Percentiles rank a stretch among this genome's conserved stretches.
Evolutionary conservation across 2,329 filamentous ascomycete genomes (phyloP).

Genomic region (Plenodomus tracheiphilus): DNA sequence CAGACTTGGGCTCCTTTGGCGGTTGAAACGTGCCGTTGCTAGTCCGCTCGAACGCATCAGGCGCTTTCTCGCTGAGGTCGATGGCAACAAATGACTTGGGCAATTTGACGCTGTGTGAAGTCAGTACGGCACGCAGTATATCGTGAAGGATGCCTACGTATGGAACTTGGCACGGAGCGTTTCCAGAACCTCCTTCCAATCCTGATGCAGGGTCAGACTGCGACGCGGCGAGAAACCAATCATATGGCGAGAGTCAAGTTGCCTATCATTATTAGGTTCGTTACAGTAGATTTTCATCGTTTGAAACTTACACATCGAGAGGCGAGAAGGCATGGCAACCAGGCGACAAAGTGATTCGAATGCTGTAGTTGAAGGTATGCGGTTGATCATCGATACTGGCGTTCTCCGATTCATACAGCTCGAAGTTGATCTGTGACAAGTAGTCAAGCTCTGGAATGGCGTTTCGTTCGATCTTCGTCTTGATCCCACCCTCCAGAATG

Average conservation of each 20-base stretch:
- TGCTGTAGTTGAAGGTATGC: conserved; percentile 87
- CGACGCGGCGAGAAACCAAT: conserved; percentile 92
- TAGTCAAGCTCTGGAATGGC: conserved; percentile 98
- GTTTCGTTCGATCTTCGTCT: conserved; percentile 93
- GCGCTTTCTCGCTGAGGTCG: conserved; percentile 54
- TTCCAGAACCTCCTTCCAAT: conserved; percentile 98
- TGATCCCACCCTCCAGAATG: conserved; percentile 93
- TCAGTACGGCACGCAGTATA: not conserved
- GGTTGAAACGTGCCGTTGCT: conserved; percentile 19
- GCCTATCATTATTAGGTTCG: conserved; percentile 43
- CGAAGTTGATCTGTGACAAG: conserved; percentile 95
- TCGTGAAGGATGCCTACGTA: conserved; percentile 64
- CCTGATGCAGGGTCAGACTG: conserved; percentile 84
- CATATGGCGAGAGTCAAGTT: conserved; percentile 93
- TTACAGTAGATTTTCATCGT: not conserved
- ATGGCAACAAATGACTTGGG: conserved; percentile 57
- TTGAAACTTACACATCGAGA: conserved; percentile 68
- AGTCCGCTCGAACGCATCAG: conserved; percentile 47
- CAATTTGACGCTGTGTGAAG: conserved; percentile 48
- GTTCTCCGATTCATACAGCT: conserved; percentile 94
- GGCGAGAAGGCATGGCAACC: conserved; percentile 97
- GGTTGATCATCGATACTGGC: conserved; percentile 60
- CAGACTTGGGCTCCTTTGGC: conserved; percentile 18
- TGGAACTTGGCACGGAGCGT: conserved; percentile 94
- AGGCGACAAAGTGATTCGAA: conserved; percentile 92